phyloP scores from a whole-genome alignment of 768 basidiomycete genomes.

The Fistulinella prunicolor region DNA sequence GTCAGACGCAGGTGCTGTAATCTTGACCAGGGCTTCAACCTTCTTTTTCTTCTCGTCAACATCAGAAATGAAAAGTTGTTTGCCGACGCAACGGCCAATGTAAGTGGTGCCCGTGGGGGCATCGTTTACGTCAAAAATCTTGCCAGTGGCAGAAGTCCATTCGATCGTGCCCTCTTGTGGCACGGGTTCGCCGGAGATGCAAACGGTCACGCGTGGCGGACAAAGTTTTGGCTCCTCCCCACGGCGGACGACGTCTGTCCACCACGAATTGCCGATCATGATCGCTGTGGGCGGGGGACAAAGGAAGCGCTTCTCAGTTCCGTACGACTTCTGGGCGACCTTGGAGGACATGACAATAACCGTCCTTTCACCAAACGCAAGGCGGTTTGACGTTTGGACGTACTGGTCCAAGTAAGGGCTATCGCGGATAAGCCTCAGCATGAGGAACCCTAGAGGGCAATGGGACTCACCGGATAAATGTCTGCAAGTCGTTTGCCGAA shows the following conservation, averaged over 20 bases:
- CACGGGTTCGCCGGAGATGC: constrained; percentile 86
- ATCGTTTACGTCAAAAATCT: constrained; percentile 77
- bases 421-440: constrained; percentile 14
- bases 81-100: constrained; percentile 90
- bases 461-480: constrained; percentile 66
- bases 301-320: constrained; percentile 92
- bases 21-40: constrained; percentile 89
- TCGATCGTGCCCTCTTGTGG: constrained; percentile 84
- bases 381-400: constrained; percentile 76
- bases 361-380: constrained; percentile 89
- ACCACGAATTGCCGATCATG: constrained; percentile 94
- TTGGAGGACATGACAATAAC: constrained; percentile 98
- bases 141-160: constrained; percentile 85
- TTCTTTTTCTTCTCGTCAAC: constrained; percentile 95
- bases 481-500: constrained; percentile 68
- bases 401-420: constrained; percentile 86
- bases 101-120: constrained; percentile 82
- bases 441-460: constrained; percentile 15
- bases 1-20: constrained; percentile 75
- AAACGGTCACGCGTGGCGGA: constrained; percentile 81
- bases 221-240: constrained; percentile 72
- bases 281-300: constrained; percentile 93
- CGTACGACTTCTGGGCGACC: constrained; percentile 96
- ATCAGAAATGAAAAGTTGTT: constrained; percentile 93
- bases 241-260: constrained; percentile 75